A percentile compares a stretch with the other conserved stretches of the same genome.
Conservation (phyloP, 495 filamentous ascomycete genomes). For the Astrothelium macrocarpum region DNA sequence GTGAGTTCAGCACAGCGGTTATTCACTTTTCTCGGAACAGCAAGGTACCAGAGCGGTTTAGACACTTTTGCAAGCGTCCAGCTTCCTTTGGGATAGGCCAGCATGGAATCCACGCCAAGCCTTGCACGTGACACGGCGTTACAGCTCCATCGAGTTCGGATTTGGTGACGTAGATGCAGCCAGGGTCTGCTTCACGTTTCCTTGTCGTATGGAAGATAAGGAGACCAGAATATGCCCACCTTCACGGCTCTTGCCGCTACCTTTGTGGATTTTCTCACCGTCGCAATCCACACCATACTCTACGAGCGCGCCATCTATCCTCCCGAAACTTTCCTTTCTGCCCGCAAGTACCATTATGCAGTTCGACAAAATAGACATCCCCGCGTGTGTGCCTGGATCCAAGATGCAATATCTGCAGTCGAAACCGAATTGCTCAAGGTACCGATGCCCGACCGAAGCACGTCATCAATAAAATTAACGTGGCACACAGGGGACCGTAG, state of each 20-base stretch:
- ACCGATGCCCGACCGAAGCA: not conserved
- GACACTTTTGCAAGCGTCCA: not conserved
- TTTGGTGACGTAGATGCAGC: not conserved
- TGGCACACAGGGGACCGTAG: slow-evolving; percentile 44
- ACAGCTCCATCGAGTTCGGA: too few relatives aligned
- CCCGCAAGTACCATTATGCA: slow-evolving; percentile 78
- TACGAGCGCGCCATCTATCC: slow-evolving; percentile 83
- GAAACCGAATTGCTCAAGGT: slow-evolving; percentile 57
- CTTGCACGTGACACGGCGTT: not conserved
- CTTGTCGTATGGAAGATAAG: not conserved
- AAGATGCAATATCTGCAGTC: slow-evolving; percentile 68
- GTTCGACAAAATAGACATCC: slow-evolving; percentile 87
- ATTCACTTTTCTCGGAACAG: not conserved
- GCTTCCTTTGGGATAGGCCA: not conserved
- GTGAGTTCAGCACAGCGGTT: not conserved
- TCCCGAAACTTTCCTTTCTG: slow-evolving; percentile 63
- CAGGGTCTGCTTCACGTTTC: not conserved
- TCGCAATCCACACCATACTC: slow-evolving; percentile 87
- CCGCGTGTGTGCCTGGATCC: slow-evolving; percentile 83
- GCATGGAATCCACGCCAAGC: not conserved
- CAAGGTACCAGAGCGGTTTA: not conserved
- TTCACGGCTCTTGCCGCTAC: slow-evolving; percentile 44
- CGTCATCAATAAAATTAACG: not conserved
- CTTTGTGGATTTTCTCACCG: slow-evolving; percentile 71
- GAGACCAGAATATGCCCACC: slow-evolving; percentile 24